These are phyloP conservation scores for Blastobotrys muscicola DNA, from an alignment of 805 yeast genomes.

Conservation along the genomic window DNA sequence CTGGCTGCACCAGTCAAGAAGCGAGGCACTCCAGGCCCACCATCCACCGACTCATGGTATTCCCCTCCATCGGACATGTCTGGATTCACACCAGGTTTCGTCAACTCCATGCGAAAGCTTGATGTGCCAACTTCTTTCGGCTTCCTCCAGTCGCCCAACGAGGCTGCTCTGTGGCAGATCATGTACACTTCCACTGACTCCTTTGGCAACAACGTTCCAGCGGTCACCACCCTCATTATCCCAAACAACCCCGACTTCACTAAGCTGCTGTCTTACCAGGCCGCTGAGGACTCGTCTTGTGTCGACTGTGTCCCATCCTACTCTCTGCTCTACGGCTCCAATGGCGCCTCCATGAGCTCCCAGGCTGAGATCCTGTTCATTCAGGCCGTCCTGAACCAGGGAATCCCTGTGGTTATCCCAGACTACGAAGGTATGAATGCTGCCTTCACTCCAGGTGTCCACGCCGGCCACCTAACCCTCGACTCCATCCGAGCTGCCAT, in stretches of 20 bases:
- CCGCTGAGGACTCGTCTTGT: conserved; percentile 22
- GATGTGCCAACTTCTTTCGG: conserved; percentile 1
- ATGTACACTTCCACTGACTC: conserved; percentile 20
- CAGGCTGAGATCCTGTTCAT: conserved; percentile 8
- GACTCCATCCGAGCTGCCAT: conserved; percentile 21
- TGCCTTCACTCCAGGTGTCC: conserved; percentile 21
- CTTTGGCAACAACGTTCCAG: conserved; percentile 20
- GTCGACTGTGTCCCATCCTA: conserved; percentile 24
- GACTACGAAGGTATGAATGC: conserved; percentile 25
- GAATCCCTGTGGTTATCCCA: conserved; percentile 16
- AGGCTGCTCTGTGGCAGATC: conserved; percentile 17
- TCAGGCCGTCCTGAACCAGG: conserved; percentile 12
- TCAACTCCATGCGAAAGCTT: neutral
- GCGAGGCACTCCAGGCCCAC: conserved; percentile 10
- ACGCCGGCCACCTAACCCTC: conserved; percentile 20
- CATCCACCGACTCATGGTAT: conserved; percentile 6
- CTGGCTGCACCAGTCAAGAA: too few species aligned
- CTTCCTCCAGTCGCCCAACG: conserved; percentile 3
- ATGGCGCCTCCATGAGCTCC: conserved; percentile 8
- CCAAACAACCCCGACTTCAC: conserved; percentile 9
- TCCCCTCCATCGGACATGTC: conserved; percentile 1
- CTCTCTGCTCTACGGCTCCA: conserved; percentile 12
- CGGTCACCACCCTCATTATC: conserved; percentile 21
- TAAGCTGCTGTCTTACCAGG: conserved; percentile 21
- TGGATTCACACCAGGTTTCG: neutral